Base-by-base conservation (phyloP, 176 grass and related monocot genomes). In the Tillandsia leiboldiana region DNA sequence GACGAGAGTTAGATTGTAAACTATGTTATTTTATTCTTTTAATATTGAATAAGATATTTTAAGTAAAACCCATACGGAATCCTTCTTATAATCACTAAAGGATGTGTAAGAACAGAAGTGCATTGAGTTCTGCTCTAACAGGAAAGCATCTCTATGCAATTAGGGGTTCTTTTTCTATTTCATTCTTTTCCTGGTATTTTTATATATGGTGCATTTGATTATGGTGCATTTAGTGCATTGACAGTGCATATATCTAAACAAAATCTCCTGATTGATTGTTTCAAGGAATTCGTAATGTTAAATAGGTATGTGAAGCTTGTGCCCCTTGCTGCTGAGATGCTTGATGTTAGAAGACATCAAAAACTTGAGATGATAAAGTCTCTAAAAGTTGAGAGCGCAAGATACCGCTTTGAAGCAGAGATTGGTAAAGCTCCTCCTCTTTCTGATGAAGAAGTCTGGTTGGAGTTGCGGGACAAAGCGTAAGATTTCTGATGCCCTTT, bases 291-390 rank as follows among this genome's bases (percentile, higher is more conserved):
- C 42, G n/a, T 64, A 29, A 29, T 70, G 12, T 62, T 64, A 5
- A 48, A 77, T 79, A 97, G 93, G 70, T 97, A 97, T 83, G 89
- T 97, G 68, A 83, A 90, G 76, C 89, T 85, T 62, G 89, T 92
- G 17, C 89, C 86, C 10, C 88, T 97, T 63, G 93, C 93, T 66
- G 86, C 93, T 29, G 86, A 92, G 80, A 48, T 97, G 53, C 84
- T 97, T 87, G 93, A 97, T 71, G 86, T 97, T 71, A 89, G 93
- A 67, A 87, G 73, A 64, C 88, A 72, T 28, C 93, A 97, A 79
- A 92, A 97, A 68, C 81, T 97, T 53, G 81, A 81, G 48, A 97
- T 97, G 80, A 70, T 96, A 63, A 87, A 92, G 47, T 82, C 77
- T 56, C 71, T 97, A 71, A 92, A 97, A 8, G 64, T 85, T 51